Conservation (phyloP, 2,329 filamentous ascomycete species). For the Dryadomyces sulphureus region DNA sequence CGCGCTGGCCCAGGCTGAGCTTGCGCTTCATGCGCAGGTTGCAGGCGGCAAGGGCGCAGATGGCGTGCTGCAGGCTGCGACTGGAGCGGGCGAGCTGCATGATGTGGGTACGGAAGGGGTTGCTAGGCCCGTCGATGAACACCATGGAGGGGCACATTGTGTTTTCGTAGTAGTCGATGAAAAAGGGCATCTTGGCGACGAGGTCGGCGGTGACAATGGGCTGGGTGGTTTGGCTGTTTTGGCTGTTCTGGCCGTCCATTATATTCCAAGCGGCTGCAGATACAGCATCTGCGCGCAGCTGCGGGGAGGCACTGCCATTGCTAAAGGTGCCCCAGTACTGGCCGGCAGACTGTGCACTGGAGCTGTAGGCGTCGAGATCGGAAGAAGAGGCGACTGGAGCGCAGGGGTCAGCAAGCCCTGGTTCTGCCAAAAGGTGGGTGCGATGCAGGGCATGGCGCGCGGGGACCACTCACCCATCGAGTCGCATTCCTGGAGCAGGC, state of each 20-base stretch:
- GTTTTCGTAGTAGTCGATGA: slow-evolving; percentile 88
- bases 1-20: slow-evolving; percentile 44
- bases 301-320: slow-evolving; percentile 29
- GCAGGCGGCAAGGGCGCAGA: slow-evolving; percentile 77
- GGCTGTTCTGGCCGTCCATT: slow-evolving; percentile 29
- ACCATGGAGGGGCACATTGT: slow-evolving; percentile 87
- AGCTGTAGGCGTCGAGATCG: slow-evolving; percentile 37
- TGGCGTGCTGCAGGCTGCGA: slow-evolving; percentile 77
- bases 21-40: slow-evolving; percentile 75
- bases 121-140: slow-evolving; percentile 71
- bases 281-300: slow-evolving; percentile 20
- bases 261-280: slow-evolving; percentile 24
- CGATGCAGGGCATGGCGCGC: too few species aligned
- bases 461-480: slow-evolving; percentile 41
- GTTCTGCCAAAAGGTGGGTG: background rate
- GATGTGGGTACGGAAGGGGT: slow-evolving; percentile 76
- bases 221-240: too few species aligned
- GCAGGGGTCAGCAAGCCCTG: background rate
- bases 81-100: slow-evolving; percentile 63
- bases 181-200: slow-evolving; percentile 67
- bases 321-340: slow-evolving; percentile 32
- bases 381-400: slow-evolving; percentile 19
- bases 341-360: slow-evolving; percentile 31
- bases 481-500: slow-evolving; percentile 40
- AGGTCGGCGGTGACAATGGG: slow-evolving; percentile 45